A percentile compares a stretch with the other conserved stretches of the same genome.
phyloP scores from a whole-genome alignment of 1,284 basidiomycete species.

The Ceratobasidium sp. region DNA sequence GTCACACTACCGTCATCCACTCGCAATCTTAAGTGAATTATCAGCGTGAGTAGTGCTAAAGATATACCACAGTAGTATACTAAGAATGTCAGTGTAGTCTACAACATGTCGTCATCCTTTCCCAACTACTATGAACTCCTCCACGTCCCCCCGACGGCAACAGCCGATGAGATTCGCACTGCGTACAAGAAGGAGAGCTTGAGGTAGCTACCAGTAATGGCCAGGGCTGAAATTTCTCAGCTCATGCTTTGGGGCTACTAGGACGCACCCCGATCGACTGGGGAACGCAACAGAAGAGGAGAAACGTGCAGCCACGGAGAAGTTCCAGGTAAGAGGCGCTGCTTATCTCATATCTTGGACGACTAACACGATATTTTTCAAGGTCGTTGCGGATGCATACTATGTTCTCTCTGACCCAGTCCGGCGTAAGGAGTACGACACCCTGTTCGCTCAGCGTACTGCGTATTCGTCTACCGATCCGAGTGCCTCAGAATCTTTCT shows the following conservation, averaged over 20 bases:
- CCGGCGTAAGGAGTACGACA: slow-evolving; percentile 83
- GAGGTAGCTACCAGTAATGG: slow-evolving; percentile 50
- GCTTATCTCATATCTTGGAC: neutral
- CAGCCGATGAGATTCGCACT: slow-evolving; percentile 72
- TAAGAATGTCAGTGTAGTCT: neutral
- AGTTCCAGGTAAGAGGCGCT: slow-evolving; percentile 65
- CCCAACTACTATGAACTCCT: slow-evolving; percentile 78
- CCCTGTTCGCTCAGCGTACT: slow-evolving; percentile 57
- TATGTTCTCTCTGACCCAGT: slow-evolving; percentile 85
- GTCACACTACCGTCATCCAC: slow-evolving; percentile 3
- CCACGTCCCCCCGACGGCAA: slow-evolving; percentile 62
- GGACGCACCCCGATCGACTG: slow-evolving; percentile 88
- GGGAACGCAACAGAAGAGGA: slow-evolving; percentile 74
- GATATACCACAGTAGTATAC: neutral
- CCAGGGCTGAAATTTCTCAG: slow-evolving; percentile 46
- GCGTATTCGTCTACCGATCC: slow-evolving; percentile 65
- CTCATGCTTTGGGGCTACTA: slow-evolving; percentile 48
- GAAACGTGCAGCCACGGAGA: slow-evolving; percentile 75
- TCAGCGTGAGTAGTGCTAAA: no score
- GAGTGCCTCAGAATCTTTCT: slow-evolving; percentile 72
- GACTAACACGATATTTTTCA: slow-evolving; percentile 28
- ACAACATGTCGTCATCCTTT: slow-evolving; percentile 57
- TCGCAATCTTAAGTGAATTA: neutral
- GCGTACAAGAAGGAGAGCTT: slow-evolving; percentile 85
- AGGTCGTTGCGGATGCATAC: slow-evolving; percentile 94